A percentile compares a stretch with the other conserved stretches of the same genome.
phyloP scores from a whole-genome alignment of 305 asterid species.

The Fraxinus platypoda region DNA sequence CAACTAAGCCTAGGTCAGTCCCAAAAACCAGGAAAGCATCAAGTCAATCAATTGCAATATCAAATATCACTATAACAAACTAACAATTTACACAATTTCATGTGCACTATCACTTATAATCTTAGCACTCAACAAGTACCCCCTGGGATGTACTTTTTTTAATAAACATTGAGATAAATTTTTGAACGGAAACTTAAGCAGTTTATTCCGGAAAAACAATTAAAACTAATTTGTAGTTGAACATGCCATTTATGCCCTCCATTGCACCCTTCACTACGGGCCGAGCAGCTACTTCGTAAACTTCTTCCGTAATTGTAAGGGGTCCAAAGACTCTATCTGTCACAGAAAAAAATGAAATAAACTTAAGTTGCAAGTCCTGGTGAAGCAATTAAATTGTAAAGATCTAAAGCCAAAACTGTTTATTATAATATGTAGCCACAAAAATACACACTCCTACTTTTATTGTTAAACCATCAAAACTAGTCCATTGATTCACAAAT shows the following conservation, averaged over 20 bases:
- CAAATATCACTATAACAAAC: constrained; percentile 11
- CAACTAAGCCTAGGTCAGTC: constrained; percentile 23
- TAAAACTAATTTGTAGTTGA: constrained; percentile 12
- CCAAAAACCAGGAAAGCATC: constrained; percentile 1
- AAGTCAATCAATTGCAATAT: not conserved
- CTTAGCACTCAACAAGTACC: constrained; percentile 16
- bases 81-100: constrained; percentile 5
- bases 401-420: constrained; percentile 6
- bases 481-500: constrained; percentile 7
- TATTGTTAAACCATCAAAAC: not conserved
- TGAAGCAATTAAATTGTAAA: constrained; percentile 21
- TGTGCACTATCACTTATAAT: not conserved
- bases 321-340: constrained; percentile 93
- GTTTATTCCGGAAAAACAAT: constrained; percentile 1
- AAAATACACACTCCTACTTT: not conserved
- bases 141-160: constrained; percentile 9
- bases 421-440: not conserved
- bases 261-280: constrained; percentile 96
- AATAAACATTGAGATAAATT: not conserved
- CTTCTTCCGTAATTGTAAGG: constrained; percentile 72
- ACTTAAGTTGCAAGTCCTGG: not conserved
- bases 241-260: constrained; percentile 95
- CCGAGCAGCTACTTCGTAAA: constrained; percentile 93
- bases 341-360: constrained; percentile 16
- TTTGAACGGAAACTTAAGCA: not conserved